phyloP scores from a whole-genome alignment of 129 eudicot genomes.

The Kitagawia praeruptora region DNA sequence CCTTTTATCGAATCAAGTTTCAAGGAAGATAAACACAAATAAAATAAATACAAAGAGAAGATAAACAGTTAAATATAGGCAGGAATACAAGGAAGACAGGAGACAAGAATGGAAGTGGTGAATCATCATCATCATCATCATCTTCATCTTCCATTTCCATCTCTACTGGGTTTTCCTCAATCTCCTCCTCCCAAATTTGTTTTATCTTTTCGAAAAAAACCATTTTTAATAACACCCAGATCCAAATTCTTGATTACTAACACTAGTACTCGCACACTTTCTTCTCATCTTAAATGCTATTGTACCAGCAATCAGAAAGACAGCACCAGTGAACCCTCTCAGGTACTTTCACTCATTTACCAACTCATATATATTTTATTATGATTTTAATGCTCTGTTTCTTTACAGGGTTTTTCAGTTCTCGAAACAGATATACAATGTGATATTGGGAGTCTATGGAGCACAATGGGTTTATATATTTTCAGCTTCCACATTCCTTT shows the following conservation, averaged over 20 bases:
- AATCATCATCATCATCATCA: neutral
- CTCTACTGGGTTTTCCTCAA: neutral
- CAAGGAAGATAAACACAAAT: too few species aligned
- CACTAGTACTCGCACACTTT: neutral
- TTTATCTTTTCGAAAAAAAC: neutral
- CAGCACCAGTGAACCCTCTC: neutral
- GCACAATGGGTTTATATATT: slow-evolving; percentile 62
- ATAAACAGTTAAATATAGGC: neutral
- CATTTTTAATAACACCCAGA: neutral
- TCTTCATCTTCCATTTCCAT: neutral
- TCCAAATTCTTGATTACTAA: neutral
- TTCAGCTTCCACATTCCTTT: slow-evolving; percentile 77
- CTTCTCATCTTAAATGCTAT: neutral
- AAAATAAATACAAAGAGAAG: neutral
- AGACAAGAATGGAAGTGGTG: neutral
- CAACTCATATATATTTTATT: too few species aligned
- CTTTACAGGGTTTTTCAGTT: slow-evolving; percentile 54
- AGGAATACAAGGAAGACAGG: neutral
- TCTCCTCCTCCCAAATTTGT: neutral
- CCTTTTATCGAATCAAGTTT: too few species aligned
- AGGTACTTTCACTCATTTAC: neutral
- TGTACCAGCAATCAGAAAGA: neutral
- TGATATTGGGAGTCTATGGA: slow-evolving; percentile 56
- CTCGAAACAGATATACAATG: slow-evolving; percentile 38
- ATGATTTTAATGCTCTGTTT: neutral